Conservation (phyloP, 176 grass and related monocot species). For the Chrysopogon serrulatus region DNA sequence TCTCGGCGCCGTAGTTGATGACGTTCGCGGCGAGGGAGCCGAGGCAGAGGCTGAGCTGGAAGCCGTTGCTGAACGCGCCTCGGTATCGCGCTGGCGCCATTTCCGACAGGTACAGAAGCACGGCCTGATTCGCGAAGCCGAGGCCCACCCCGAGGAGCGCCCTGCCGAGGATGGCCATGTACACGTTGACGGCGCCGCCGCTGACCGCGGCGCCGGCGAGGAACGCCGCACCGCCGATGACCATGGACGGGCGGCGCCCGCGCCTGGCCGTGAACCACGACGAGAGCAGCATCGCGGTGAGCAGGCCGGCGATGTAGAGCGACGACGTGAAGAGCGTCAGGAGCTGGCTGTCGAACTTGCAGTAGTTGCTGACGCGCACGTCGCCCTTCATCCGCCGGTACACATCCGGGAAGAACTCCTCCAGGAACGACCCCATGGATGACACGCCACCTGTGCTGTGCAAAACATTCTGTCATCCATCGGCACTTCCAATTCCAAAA, state of each 20-base stretch:
- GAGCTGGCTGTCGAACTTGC: too few relatives aligned
- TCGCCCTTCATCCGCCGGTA: constrained; percentile 43
- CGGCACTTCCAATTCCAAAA: neutral
- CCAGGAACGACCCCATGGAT: constrained; percentile 59
- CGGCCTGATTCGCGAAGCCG: constrained; percentile 55
- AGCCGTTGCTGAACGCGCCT: too few relatives aligned
- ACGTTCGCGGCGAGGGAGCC: too few relatives aligned
- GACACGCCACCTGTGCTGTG: constrained; percentile 32
- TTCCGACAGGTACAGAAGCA: too few relatives aligned
- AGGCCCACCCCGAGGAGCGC: constrained; percentile 60
- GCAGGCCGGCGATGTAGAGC: constrained; percentile 47
- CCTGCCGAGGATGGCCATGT: constrained; percentile 56
- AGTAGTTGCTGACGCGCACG: constrained; percentile 53
- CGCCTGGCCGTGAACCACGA: constrained; percentile 35
- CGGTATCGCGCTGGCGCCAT: too few relatives aligned
- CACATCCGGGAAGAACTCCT: constrained; percentile 56
- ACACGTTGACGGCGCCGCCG: constrained; percentile 40
- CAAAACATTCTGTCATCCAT: neutral
- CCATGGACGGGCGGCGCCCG: constrained; percentile 53
- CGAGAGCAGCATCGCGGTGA: constrained; percentile 37
- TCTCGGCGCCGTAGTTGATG: too few relatives aligned
- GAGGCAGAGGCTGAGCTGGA: too few relatives aligned
- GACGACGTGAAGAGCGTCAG: too few relatives aligned
- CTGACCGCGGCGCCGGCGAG: constrained; percentile 41
- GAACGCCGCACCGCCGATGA: constrained; percentile 46